Conservation (phyloP, 805 yeast genomes). For the Danielia reshetovae region DNA sequence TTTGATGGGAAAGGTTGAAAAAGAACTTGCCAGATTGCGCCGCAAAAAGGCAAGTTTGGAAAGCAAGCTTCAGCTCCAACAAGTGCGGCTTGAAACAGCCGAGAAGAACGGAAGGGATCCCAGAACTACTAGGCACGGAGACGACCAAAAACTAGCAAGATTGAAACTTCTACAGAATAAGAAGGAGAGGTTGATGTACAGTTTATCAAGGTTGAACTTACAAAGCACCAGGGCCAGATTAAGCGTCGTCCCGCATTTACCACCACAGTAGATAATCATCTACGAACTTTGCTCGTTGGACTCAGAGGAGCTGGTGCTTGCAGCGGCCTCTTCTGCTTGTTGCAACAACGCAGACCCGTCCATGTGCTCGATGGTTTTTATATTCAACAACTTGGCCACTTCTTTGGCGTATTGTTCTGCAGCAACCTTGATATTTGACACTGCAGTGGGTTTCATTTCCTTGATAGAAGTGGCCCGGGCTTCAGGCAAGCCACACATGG, state of each 20-base stretch:
- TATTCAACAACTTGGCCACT: slow-evolving; percentile 30
- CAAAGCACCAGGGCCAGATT: slow-evolving; percentile 15
- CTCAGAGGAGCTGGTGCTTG: not conserved
- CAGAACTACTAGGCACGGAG: slow-evolving; percentile 11
- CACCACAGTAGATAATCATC: slow-evolving; percentile 3
- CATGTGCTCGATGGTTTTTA: slow-evolving; percentile 34
- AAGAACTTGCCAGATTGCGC: slow-evolving; percentile 29
- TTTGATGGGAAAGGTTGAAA: slow-evolving; percentile 27
- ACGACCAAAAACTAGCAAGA: slow-evolving; percentile 33
- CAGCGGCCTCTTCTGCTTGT: not conserved
- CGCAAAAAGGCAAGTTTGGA: slow-evolving; percentile 28
- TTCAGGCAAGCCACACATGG: slow-evolving; percentile 81
- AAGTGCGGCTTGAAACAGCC: slow-evolving; percentile 29
- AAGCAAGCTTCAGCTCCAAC: slow-evolving; percentile 39
- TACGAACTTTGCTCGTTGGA: not conserved
- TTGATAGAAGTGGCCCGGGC: slow-evolving; percentile 37
- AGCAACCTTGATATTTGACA: slow-evolving; percentile 18
- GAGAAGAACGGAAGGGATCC: slow-evolving; percentile 10
- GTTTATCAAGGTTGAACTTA: slow-evolving; percentile 23
- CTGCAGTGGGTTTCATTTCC: slow-evolving; percentile 14
- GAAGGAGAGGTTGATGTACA: slow-evolving; percentile 42
- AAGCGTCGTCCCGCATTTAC: slow-evolving; percentile 10
- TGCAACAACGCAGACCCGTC: slow-evolving; percentile 23
- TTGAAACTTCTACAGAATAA: slow-evolving; percentile 39
- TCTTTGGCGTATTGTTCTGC: slow-evolving; percentile 35